phyloP scores from a whole-genome alignment of 2,329 filamentous ascomycete genomes.

The Pyrenophora graminea region DNA sequence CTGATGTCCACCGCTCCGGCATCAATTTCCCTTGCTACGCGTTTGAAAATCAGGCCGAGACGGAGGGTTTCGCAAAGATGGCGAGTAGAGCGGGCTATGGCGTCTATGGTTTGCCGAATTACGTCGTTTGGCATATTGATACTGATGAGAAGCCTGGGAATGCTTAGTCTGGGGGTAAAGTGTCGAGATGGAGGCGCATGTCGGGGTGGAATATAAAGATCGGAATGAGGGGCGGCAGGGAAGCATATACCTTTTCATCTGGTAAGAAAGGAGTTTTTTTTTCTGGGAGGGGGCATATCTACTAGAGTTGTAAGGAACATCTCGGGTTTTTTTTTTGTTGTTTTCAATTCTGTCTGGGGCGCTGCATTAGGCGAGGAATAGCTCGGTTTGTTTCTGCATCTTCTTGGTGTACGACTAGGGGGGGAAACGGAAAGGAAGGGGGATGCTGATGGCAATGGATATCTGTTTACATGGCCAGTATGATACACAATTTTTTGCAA shows the following conservation, averaged over 20 bases:
- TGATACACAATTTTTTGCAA: not conserved
- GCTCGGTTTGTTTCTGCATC: too few relatives aligned
- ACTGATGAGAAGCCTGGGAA: slow-evolving; percentile 94
- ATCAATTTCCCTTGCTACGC: slow-evolving; percentile 97
- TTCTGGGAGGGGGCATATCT: too few relatives aligned
- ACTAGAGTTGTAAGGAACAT: too few relatives aligned
- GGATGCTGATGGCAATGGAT: not conserved
- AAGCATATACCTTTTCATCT: slow-evolving; percentile 6
- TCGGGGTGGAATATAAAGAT: not conserved
- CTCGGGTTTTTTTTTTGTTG: too few relatives aligned
- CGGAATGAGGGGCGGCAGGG: not conserved
- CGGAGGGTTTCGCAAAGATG: slow-evolving; percentile 98
- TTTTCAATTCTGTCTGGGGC: too few relatives aligned
- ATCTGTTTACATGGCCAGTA: not conserved
- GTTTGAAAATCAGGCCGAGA: slow-evolving; percentile 98
- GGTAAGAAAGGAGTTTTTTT: too few relatives aligned
- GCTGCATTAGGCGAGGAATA: too few relatives aligned
- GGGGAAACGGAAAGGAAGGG: too few relatives aligned
- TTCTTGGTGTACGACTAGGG: not conserved
- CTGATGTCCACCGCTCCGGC: slow-evolving; percentile 92
- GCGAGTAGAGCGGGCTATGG: slow-evolving; percentile 92
- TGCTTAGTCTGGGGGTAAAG: slow-evolving; percentile 29
- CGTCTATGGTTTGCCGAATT: slow-evolving; percentile 92
- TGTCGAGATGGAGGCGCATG: not conserved
- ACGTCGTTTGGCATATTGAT: slow-evolving; percentile 98